Percentiles rank a stretch among this genome's conserved stretches.
Evolutionary conservation across 2,329 filamentous ascomycete species (phyloP).

Genomic region (Diplodia sapinea): DNA sequence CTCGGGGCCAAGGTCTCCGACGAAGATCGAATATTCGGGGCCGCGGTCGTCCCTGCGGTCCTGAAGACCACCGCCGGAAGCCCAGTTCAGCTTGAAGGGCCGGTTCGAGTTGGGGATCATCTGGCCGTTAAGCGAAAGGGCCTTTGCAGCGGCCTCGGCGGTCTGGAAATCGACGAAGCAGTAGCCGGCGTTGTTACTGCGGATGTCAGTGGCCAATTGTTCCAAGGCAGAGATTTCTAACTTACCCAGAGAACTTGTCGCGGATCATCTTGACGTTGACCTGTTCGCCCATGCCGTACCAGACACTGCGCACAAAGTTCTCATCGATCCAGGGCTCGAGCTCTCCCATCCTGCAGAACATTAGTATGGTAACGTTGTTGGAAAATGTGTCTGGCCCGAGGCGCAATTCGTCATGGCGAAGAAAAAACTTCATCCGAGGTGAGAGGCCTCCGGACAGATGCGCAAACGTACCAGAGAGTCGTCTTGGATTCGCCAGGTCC

Average conservation of each 20-base stretch:
- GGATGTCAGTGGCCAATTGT: conserved; percentile 41
- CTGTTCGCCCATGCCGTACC: conserved; percentile 88
- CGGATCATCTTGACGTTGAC: conserved; percentile 99
- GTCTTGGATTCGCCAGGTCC: conserved; percentile 54
- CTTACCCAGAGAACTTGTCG: conserved; percentile 97
- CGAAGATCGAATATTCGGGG: conserved; percentile 96
- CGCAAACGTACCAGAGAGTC: conserved; percentile 56
- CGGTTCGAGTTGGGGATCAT: conserved; percentile 92
- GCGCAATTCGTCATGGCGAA: conserved; percentile 13
- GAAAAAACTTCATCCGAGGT: conserved; percentile 22
- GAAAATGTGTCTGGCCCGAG: background rate
- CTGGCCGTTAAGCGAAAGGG: conserved; percentile 84
- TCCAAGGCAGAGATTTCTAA: conserved; percentile 23
- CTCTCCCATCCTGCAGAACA: conserved; percentile 84
- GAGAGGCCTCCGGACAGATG: conserved; percentile 2
- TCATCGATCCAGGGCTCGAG: conserved; percentile 99
- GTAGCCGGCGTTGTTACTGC: conserved; percentile 95
- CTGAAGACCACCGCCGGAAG: conserved; percentile 91
- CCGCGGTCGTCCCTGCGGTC: conserved; percentile 96
- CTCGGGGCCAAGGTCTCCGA: conserved; percentile 95
- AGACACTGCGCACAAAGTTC: conserved; percentile 95
- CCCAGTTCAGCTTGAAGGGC: conserved; percentile 99
- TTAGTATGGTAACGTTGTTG: conserved; percentile 11
- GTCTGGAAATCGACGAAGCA: conserved; percentile 94
- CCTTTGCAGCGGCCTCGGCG: conserved; percentile 86